Evolutionary conservation across 2,329 filamentous ascomycete species (phyloP), one percentile per base, ranked within the genome.

Genomic region (Monascus ruber): DNA sequence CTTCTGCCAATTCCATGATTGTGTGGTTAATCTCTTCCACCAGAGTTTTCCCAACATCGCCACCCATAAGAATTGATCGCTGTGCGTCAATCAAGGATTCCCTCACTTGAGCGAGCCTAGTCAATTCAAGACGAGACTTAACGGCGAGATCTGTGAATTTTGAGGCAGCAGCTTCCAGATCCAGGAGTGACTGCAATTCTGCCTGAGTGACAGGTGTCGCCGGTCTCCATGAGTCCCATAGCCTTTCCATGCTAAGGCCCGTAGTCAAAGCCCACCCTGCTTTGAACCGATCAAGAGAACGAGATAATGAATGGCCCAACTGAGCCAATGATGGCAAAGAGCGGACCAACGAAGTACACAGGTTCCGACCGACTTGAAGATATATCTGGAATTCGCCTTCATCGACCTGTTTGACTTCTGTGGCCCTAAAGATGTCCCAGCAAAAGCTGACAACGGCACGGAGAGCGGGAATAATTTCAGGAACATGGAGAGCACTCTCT

Each of bases 141-240:
- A 62, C 52, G 32, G 58, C 56, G 40, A 63, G 46, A 7, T 53
- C 50, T 26, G 61, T 59, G 34, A 65, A 65, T 2, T 59, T 52
- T 4, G 53, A 52, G n/a, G 58, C 57, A 27, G 60, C 50, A 2
- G 47, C 42, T 41, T 65, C 60, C 26, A 66, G 41, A 10, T 64
- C 56, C 31, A 63, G 45, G 35, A 64, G 42, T 24, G 51, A 59
- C 34, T 48, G 42, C 33, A 65, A 42, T 40, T 64, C 59, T 5
- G 47, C 44, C 38, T 55, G 48, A 25, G 55, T 58, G 10, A 53
- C 48, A 33, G 74, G 65, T 3, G 71, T 73, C 7, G 53, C 53
- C 27, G 87, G 85, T 38, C 83, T 76, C 52, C 93, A 75, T 1
- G 68, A 53, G 33, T 76, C 74, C 89, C 88, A 94, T 4, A 94